Base-by-base conservation (phyloP, 2,329 filamentous ascomycete genomes). In the Sarocladium kiliense region DNA sequence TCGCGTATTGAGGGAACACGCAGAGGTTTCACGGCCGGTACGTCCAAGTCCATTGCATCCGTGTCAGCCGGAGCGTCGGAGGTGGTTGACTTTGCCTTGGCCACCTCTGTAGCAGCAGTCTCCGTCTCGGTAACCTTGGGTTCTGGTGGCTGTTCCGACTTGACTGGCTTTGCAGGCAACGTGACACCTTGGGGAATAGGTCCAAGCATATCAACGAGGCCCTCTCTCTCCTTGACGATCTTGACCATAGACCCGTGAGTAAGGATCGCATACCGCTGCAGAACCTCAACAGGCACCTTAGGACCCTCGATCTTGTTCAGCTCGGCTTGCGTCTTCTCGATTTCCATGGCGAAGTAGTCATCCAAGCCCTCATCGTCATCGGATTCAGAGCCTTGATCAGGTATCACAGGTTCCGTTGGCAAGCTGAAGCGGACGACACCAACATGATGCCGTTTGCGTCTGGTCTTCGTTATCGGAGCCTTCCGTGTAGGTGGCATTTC, bases 341-440 rank as follows among this genome's bases (percentile, higher is more conserved):
- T 81, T 60, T 82, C 71, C 54, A 71, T 70, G 54, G 77, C 73
- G 54, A 84, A 81, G 57, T 79, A 79, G 53, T 81, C 78, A 18
- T 76, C 79, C 70, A 84, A 78, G 44, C 81, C 77, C 49, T 83
- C 81, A 56, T 84, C 81, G 42, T 84, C 78, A 53, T 83, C 78
- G 0, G 79, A 81, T 45, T 78, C 77, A 2, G 69, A 70, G 36
- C 66, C 66, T 50, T 69, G 65, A 34, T 70, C 66, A 16, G 55
- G 23, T 21, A 62, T 60, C 2, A 59, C 59, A 1, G 64, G 64
- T 56, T 72, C 75, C 7, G 68, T 65, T 2, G 76, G 74, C 21
- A 78, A 51, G 19, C 69, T 65, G 51, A 77, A 73, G 50, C 66
- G 70, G 6, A 72, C 68, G 18, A 68, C 64, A 14, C 64, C 63